phyloP scores from a whole-genome alignment of 495 filamentous ascomycete species.

The Cudoniella acicularis region DNA sequence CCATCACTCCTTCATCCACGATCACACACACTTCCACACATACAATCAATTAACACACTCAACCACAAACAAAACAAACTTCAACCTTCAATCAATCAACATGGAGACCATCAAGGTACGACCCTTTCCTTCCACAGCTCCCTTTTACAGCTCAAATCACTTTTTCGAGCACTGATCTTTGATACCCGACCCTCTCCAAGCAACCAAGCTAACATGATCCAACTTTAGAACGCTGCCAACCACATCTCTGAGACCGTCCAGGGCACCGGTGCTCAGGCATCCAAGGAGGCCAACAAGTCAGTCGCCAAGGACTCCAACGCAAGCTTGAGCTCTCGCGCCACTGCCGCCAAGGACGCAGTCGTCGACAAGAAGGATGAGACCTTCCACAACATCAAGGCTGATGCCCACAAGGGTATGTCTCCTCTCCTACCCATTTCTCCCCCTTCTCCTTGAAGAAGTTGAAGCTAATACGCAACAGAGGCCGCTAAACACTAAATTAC shows the following conservation, averaged over 20 bases:
- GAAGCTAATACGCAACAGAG: constrained; percentile 25
- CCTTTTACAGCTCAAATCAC: too few relatives aligned
- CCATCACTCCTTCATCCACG: constrained; percentile 4
- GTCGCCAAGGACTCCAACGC: constrained; percentile 57
- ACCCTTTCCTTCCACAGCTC: neutral
- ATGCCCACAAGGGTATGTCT: constrained; percentile 48
- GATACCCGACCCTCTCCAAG: neutral
- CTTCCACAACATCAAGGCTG: constrained; percentile 50
- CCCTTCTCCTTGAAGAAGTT: neutral
- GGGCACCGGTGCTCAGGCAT: constrained; percentile 38
- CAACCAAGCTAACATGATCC: constrained; percentile 1
- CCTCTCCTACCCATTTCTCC: neutral
- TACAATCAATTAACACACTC: constrained; percentile 31
- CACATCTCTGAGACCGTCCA: constrained; percentile 58
- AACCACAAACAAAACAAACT: constrained; percentile 20
- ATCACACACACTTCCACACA: constrained; percentile 27
- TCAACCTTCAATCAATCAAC: constrained; percentile 32
- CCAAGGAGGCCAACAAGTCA: constrained; percentile 65
- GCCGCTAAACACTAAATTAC: constrained; percentile 47
- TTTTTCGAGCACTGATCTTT: too few relatives aligned
- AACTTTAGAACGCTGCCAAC: constrained; percentile 48
- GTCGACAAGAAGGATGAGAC: constrained; percentile 55
- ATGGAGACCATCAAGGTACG: constrained; percentile 52
- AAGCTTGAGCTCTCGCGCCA: constrained; percentile 43
- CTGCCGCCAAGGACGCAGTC: constrained; percentile 52